Conservation (phyloP, 2,329 filamentous ascomycete species). For the Aspergillus brasiliensis region DNA sequence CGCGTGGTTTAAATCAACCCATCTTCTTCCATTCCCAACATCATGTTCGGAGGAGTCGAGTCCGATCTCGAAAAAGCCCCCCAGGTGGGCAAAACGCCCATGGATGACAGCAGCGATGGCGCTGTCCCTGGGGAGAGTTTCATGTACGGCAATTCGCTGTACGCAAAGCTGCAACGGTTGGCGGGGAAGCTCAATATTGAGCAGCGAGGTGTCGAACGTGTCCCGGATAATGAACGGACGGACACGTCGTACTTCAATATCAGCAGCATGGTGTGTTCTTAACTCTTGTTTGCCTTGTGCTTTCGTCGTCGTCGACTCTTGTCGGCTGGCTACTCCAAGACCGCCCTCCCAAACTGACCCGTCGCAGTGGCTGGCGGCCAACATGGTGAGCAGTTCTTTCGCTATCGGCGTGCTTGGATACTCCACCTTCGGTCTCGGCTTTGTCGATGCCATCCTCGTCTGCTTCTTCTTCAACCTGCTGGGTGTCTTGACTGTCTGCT, state of each 20-base stretch:
- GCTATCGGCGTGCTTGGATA: constrained; percentile 72
- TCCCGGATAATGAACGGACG: constrained; percentile 68
- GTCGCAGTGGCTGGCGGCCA: constrained; percentile 71
- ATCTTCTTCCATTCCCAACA: constrained; percentile 12
- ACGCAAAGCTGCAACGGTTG: constrained; percentile 63
- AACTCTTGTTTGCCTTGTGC: constrained; percentile 11
- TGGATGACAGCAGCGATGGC: constrained; percentile 43
- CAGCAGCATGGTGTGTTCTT: constrained; percentile 66
- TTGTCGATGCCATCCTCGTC: constrained; percentile 70
- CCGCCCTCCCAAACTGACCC: constrained; percentile 27
- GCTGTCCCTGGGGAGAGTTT: constrained; percentile 63
- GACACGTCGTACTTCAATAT: constrained; percentile 68
- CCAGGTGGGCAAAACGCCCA: constrained; percentile 27
- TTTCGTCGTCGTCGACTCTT: constrained; percentile 10
- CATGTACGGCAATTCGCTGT: constrained; percentile 56
- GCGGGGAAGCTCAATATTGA: constrained; percentile 69
- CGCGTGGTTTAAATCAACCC: background rate
- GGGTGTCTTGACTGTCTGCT: constrained; percentile 71
- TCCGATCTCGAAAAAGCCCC: constrained; percentile 39
- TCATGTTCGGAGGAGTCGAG: constrained; percentile 24
- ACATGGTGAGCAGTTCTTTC: constrained; percentile 76
- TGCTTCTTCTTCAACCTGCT: constrained; percentile 76
- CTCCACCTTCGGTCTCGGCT: constrained; percentile 70
- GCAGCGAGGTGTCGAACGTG: constrained; percentile 74
- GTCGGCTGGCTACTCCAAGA: constrained; percentile 13